Percentiles rank a stretch among this genome's conserved stretches.
Evolutionary conservation across 192 early-diverging fungal species (phyloP).

Genomic region (Backusella circina): DNA sequence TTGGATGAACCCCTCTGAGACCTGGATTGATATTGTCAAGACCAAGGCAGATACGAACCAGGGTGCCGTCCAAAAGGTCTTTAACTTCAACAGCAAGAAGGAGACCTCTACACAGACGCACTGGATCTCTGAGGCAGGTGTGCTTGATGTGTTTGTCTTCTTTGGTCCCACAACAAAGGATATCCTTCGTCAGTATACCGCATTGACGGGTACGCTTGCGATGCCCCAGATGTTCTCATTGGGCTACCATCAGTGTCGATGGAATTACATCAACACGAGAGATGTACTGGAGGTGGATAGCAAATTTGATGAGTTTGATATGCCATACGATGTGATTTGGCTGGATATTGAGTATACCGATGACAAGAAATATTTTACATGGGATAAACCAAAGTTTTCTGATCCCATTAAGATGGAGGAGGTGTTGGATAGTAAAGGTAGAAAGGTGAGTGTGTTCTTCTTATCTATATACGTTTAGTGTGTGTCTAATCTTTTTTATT

Average conservation of each 20-base stretch:
- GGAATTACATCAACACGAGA: slow-evolving; percentile 93
- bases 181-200: slow-evolving; percentile 69
- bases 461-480: background rate
- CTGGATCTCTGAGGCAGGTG: slow-evolving; percentile 92
- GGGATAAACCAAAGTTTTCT: slow-evolving; percentile 91
- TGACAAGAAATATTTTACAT: slow-evolving; percentile 96
- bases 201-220: slow-evolving; percentile 74
- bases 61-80: slow-evolving; percentile 19
- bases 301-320: slow-evolving; percentile 85
- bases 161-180: slow-evolving; percentile 65
- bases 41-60: slow-evolving; percentile 28
- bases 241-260: slow-evolving; percentile 96
- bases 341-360: slow-evolving; percentile 99
- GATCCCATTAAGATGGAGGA: slow-evolving; percentile 83
- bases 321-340: slow-evolving; percentile 99
- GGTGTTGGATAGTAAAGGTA: slow-evolving; percentile 62
- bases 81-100: slow-evolving; percentile 26
- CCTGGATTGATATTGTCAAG: slow-evolving; percentile 95
- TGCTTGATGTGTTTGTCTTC: slow-evolving; percentile 87
- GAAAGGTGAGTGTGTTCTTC: slow-evolving; percentile 53
- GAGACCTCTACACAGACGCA: slow-evolving; percentile 65
- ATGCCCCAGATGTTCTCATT: slow-evolving; percentile 89
- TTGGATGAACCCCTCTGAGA: slow-evolving; percentile 95
- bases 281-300: slow-evolving; percentile 85
- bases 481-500: background rate